Conservation (phyloP, 2,329 filamentous ascomycete genomes). For the Penicillium digitatum region DNA sequence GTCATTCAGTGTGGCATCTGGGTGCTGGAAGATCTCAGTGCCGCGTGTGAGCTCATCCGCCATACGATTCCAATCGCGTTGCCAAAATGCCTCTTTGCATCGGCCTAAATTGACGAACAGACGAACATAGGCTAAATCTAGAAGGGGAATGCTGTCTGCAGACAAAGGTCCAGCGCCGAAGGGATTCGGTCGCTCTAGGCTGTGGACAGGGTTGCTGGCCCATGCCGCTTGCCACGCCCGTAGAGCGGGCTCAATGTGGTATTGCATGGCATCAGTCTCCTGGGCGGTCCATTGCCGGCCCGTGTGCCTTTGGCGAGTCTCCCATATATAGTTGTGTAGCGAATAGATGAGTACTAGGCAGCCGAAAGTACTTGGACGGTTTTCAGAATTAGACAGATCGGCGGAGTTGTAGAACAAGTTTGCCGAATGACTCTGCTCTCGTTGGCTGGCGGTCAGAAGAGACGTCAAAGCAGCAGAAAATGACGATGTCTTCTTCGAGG, state of each 20-base stretch:
- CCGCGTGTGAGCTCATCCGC: conserved; percentile 79
- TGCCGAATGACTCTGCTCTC: conserved; percentile 45
- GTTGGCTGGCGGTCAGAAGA: conserved; percentile 72
- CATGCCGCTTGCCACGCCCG: conserved; percentile 93
- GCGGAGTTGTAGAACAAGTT: conserved; percentile 48
- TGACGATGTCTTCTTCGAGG: conserved; percentile 66
- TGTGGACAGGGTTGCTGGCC: conserved; percentile 81
- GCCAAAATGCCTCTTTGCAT: conserved; percentile 91
- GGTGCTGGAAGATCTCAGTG: conserved; percentile 69
- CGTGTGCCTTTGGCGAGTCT: conserved; percentile 84
- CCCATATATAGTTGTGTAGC: conserved; percentile 97
- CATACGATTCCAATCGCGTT: conserved; percentile 88
- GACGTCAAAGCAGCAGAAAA: conserved; percentile 80
- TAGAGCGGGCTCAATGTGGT: conserved; percentile 87
- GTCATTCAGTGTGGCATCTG: conserved; percentile 46
- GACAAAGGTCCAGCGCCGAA: conserved; percentile 77
- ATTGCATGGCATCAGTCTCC: conserved; percentile 93
- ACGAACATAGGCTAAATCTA: conserved; percentile 88
- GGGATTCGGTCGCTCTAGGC: conserved; percentile 77
- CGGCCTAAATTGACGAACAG: conserved; percentile 90
- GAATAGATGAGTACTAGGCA: conserved; percentile 90
- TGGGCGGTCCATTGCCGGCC: conserved; percentile 85
- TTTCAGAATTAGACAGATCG: conserved; percentile 57
- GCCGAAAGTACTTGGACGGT: conserved; percentile 84
- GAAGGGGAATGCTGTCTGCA: conserved; percentile 81